Evolutionary conservation across 192 early-diverging fungal species (phyloP), one percentile per base, ranked within the genome.

Genomic region (Chytriomyces sp.): DNA sequence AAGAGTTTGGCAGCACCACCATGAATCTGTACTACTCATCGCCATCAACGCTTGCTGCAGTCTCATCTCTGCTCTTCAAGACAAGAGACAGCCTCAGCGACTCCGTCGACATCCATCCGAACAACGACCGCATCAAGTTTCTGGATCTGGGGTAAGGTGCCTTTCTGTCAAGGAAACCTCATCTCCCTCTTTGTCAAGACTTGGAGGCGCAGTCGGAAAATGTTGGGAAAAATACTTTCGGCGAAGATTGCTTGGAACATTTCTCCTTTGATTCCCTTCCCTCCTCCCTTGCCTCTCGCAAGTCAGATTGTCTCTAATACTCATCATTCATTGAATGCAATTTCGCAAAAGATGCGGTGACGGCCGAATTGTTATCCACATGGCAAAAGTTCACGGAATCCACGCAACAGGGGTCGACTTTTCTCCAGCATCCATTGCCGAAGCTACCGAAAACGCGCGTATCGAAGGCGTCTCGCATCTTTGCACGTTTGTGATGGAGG

Each of bases 11-110:
- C 10, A 23, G 6, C 49, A 47, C 68, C 13, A 69, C 50, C 18
- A 44, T 69, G 18, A 69, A 69, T 26, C 49, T 69, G 18, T 69
- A 69, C 49, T 69, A 69, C 49, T 69, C 68, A 26, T 50, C 68
- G 16, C 68, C 68, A 16, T 23, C 68, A 18, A 69, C 68, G 13
- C 68, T 69, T 11, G 10, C 13, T 11, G 68, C 68, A 3, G 26
- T 69, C 11, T 20, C 68, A 5, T 10, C 68, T 7, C 50, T 69
- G 18, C 46, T 69, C 1, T 8, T 7, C 7, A 23, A 46, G 23
- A 69, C 68, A 18, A 11, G 66, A 13, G 18, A 43, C 7, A 35
- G 6, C 13, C 26, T 46, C 13, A 49, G 24, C 48, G 50, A 8
- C 8, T 5, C 49, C 8, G n/a, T 45, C 1, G 35, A 47, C 46